A percentile compares a stretch with the other conserved stretches of the same genome.
Conservation (phyloP, 192 early-diverging fungal genomes). For the Lobosporangium transversale region DNA sequence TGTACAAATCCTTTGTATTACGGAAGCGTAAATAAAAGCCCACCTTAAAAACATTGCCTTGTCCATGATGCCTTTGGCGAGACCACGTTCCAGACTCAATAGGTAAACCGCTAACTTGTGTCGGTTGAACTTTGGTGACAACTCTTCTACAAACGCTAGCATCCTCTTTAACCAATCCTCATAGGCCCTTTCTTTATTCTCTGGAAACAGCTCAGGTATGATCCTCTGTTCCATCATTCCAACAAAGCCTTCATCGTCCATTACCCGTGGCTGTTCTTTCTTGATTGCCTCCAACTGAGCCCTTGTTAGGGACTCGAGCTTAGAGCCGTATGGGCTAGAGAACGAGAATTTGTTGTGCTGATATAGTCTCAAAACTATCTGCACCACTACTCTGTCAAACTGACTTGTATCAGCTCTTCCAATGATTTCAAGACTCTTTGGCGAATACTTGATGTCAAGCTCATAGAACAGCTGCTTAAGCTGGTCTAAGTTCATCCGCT, state of each 20-base stretch:
- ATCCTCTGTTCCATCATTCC: constrained; percentile 26
- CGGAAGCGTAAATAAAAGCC: not conserved
- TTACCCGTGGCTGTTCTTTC: not conserved
- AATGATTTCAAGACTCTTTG: constrained; percentile 42
- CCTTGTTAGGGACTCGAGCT: constrained; percentile 10
- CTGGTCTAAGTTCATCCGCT: not conserved
- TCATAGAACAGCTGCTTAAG: not conserved
- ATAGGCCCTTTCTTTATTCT: constrained; percentile 5
- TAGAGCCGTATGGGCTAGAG: not conserved
- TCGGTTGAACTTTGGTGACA: constrained; percentile 38
- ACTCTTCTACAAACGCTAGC: constrained; percentile 26
- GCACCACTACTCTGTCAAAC: constrained; percentile 25
- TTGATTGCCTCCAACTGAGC: constrained; percentile 24
- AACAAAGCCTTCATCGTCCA: constrained; percentile 38
- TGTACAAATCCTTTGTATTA: not conserved
- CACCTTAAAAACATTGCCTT: constrained; percentile 37
- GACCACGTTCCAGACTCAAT: constrained; percentile 23
- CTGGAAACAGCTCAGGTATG: constrained; percentile 15
- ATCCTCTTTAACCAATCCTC: constrained; percentile 35
- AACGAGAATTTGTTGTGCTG: constrained; percentile 8
- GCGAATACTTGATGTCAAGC: constrained; percentile 11
- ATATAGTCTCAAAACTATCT: constrained; percentile 16
- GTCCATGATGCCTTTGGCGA: constrained; percentile 24
- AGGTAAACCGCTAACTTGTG: constrained; percentile 45
- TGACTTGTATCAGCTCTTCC: constrained; percentile 19